These are phyloP conservation scores for Scenedesmus sp. DNA, from an alignment of 163 green algal genomes.

Conservation along the genomic window DNA sequence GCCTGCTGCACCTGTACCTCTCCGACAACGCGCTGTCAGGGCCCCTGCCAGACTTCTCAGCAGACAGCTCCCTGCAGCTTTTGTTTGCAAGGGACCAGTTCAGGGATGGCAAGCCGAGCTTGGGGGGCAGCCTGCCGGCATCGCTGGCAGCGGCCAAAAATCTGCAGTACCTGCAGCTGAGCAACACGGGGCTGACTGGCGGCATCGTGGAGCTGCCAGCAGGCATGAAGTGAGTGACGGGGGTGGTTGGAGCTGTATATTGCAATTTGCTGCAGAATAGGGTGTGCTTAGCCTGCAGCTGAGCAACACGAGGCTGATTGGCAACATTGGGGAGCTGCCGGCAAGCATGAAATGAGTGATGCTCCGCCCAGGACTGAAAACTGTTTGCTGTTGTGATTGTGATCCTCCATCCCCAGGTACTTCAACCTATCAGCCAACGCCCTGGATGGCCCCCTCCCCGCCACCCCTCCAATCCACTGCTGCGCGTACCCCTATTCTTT, in stretches of 20 bases:
- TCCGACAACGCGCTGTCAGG: slow-evolving; percentile 36
- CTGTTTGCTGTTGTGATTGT: neutral
- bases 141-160: neutral
- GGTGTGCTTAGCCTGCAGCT: neutral
- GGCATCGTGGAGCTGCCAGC: slow-evolving; percentile 17
- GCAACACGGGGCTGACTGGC: neutral
- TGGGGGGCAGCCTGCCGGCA: slow-evolving; percentile 20
- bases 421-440: no score
- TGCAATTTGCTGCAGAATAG: neutral
- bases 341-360: neutral
- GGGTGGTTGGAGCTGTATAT: neutral
- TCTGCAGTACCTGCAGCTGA: slow-evolving; percentile 40
- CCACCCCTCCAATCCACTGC: no score
- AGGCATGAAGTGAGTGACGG: slow-evolving; percentile 22
- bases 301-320: neutral
- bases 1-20: slow-evolving; percentile 39
- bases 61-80: slow-evolving; percentile 27
- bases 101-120: neutral
- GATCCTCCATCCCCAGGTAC: no score
- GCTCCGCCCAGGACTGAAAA: neutral
- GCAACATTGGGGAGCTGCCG: neutral
- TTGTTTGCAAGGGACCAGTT: slow-evolving; percentile 26
- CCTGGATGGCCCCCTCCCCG: no score
- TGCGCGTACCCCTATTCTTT: no score
- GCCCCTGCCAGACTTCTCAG: slow-evolving; percentile 23